Percentiles rank a stretch among this genome's conserved stretches.
These are phyloP conservation scores for Discostella pseudostelligera DNA, from an alignment of 108 stramenopile genomes.

Conservation along the genomic window DNA sequence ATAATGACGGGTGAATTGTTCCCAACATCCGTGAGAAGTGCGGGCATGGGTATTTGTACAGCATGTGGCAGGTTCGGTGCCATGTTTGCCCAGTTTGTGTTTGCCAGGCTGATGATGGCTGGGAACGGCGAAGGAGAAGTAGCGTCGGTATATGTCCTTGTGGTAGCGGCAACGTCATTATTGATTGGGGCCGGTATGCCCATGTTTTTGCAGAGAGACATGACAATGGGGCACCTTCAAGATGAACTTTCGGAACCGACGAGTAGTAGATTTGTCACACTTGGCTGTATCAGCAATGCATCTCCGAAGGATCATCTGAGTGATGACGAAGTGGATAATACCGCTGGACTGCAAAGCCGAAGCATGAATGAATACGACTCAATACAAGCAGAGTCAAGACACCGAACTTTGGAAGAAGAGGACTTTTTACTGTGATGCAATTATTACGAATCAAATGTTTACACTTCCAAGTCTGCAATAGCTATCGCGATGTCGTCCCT, in stretches of 20 bases:
- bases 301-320: conserved; percentile 39
- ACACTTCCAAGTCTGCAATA: conserved; percentile 39
- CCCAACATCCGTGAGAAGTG: conserved; percentile 69
- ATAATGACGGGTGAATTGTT: conserved; percentile 70
- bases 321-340: conserved; percentile 30
- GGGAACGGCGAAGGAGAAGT: conserved; percentile 9
- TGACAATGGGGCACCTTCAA: conserved; percentile 27
- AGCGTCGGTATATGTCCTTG: too few relatives aligned
- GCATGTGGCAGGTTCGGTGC: conserved; percentile 73
- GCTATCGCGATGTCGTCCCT: conserved; percentile 86
- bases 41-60: conserved; percentile 79
- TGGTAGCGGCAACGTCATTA: conserved; percentile 59
- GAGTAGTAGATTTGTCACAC: not conserved
- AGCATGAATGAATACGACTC: conserved; percentile 28
- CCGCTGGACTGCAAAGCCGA: not conserved
- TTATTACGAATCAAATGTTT: not conserved
- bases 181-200: conserved; percentile 61
- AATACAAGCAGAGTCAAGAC: conserved; percentile 25
- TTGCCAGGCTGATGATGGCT: conserved; percentile 49
- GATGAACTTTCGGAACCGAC: conserved; percentile 19
- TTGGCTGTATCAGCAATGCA: conserved; percentile 6
- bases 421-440: conserved; percentile 30
- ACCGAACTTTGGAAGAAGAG: conserved; percentile 14
- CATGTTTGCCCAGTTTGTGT: conserved; percentile 74
- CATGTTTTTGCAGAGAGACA: conserved; percentile 43